Evolutionary conservation across 306 rosid species (phyloP), one percentile per base, ranked within the genome.

Genomic region (Citrullus mucosospermus): DNA sequence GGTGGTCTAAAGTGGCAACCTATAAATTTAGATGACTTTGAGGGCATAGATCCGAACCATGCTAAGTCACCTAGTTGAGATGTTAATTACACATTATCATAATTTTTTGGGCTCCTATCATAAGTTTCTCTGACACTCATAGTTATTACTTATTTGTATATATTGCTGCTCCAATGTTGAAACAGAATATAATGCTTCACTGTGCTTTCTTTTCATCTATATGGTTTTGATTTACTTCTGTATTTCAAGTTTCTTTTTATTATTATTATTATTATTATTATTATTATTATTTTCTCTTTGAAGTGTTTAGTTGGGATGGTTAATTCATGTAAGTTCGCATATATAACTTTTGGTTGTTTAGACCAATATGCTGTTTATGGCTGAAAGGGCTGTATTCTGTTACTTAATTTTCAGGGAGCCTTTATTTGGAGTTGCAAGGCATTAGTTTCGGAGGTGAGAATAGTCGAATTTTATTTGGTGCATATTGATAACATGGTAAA

Each of bases 381-480:
- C 77, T 71, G 74, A 77, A 73, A 61, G 57, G 56, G 62, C 79
- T 80, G 79, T 77, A 14, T 13, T 59, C 66, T 46, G 16, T 78
- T 60, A 11, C 77, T 75, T 60, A 22, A 44, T 53, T 81, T 88
- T 75, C 92, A 94, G 97, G 98, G 98, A 82, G 98, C 98, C 83
- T 89, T 82, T 86, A 85, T 94, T 83, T 94, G 98, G 98, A 94
- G 91, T 83, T 87, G 95, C 86, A 92, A 94, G 80, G 91, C 98
- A 63, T 83, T 94, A 84, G 82, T 94, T 67, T 84, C 92, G 62
- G 97, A 92, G 97, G 98, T 94, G 84, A 89, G 89, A 66, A 75
- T 38, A 12, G 11, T 43, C 28, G 38, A 22, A 77, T 8, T 65
- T 70, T 57, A 59, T 72, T 61, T 59, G 78, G 18, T 55, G 58